A percentile compares a stretch with the other conserved stretches of the same genome.
These are phyloP conservation scores for Aspergillus coremiiformis DNA, from an alignment of 495 filamentous ascomycete species.

Conservation along the genomic window DNA sequence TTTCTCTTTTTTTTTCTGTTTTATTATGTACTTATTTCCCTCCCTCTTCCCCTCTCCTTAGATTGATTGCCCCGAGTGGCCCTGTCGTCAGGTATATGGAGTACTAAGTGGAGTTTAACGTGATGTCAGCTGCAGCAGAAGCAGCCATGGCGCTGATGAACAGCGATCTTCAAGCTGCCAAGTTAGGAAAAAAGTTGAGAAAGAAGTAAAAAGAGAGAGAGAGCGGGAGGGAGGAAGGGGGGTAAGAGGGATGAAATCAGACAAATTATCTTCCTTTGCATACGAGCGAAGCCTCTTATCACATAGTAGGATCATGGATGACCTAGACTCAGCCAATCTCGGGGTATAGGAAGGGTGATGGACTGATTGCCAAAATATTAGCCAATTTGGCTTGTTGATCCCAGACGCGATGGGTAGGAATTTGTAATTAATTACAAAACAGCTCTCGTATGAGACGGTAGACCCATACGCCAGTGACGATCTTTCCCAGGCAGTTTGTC, in stretches of 20 bases:
- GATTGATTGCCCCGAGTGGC: background rate
- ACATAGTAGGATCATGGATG: no score
- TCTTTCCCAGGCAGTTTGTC: background rate
- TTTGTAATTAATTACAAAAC: background rate
- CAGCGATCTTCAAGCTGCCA: background rate
- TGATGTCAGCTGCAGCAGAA: constrained; percentile 11
- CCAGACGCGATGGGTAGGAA: background rate
- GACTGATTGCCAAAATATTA: background rate
- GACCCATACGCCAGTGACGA: background rate
- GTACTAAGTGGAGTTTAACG: background rate
- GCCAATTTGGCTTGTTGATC: background rate
- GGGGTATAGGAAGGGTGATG: background rate
- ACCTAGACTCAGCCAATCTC: background rate
- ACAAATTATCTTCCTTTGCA: background rate
- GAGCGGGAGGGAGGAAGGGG: background rate
- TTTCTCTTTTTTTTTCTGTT: background rate
- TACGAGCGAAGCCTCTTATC: background rate
- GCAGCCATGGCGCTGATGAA: background rate
- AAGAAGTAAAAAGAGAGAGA: background rate
- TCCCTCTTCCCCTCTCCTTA: background rate
- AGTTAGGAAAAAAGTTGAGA: background rate
- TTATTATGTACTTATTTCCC: background rate
- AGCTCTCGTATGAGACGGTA: background rate
- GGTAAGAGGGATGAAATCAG: background rate
- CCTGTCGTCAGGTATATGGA: background rate